A percentile compares a stretch with the other conserved stretches of the same genome.
Conservation (phyloP, 306 rosid species). For the Cucurbita pepo region DNA sequence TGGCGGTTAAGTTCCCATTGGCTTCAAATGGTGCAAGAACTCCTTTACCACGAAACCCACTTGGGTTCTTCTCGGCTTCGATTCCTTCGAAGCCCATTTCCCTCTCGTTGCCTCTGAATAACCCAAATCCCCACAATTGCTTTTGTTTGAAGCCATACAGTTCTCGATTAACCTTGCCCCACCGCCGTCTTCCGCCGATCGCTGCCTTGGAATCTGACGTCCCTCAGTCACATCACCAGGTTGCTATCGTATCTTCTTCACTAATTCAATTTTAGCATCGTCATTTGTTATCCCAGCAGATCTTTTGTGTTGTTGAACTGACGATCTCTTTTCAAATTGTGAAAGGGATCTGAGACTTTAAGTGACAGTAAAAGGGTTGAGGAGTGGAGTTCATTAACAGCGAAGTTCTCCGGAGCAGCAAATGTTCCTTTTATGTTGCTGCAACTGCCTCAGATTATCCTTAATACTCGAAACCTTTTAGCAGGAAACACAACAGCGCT, state of each 20-base stretch:
- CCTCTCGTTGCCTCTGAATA: not conserved
- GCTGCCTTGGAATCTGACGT: conserved; percentile 34
- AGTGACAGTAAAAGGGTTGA: conserved; percentile 24
- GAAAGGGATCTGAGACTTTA: conserved; percentile 37
- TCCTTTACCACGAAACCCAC: not conserved
- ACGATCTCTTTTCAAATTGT: conserved; percentile 6
- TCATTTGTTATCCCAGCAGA: not conserved
- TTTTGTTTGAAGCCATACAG: not conserved
- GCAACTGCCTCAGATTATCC: conserved; percentile 78
- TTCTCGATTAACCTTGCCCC: not conserved
- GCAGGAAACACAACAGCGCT: conserved; percentile 60
- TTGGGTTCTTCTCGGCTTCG: not conserved
- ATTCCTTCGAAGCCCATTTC: not conserved
- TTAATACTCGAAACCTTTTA: conserved; percentile 58
- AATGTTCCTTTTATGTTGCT: conserved; percentile 67
- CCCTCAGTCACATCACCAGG: conserved; percentile 41
- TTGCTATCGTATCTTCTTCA: not conserved
- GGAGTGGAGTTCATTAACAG: conserved; percentile 71
- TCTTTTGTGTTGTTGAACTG: not conserved
- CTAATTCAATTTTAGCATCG: too few relatives aligned
- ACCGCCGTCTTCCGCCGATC: conserved; percentile 12
- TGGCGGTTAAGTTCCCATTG: not conserved
- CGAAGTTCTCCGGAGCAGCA: conserved; percentile 70
- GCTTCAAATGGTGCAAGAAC: not conserved
- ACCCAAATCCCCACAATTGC: not conserved